Base-by-base conservation (phyloP, 2,329 filamentous ascomycete genomes). In the Claviceps quebecensis region DNA sequence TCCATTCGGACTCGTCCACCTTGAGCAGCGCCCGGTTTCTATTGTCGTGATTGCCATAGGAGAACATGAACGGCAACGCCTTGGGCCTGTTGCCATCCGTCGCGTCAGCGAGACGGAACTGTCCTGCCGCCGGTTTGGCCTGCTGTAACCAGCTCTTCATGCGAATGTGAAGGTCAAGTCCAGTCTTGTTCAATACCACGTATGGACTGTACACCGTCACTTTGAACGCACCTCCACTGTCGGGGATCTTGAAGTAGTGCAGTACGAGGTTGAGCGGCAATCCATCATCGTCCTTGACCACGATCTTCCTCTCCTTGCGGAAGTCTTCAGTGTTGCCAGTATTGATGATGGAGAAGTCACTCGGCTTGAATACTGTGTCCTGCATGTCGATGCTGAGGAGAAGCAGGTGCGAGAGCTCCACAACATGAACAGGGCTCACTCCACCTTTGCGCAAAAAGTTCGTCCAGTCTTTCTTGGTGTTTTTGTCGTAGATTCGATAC, bases 401-500 rank as follows among this genome's bases (percentile, higher is more conserved):
- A 3, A 98, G 75, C 8, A 98, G 74, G 67, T 97, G 94, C 0
- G 91, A 96, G 19, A 98, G 74, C 67, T 98, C 91, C 17, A 97
- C 91, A 9, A 97, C 90, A 64, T 98, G 93, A 0, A 98, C 90
- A 0, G 94, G 94, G 64, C 93, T 98, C 52, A 97, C 84, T 14
- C 94, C 94, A 26, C 94, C 93, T 67, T 96, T 97, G 52, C 93
- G 82, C 46, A 98, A 72, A 70, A 98, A 98, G 65, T 98, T 98
- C 4, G 88, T 94, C 93, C 93, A 98, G 65, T 98, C 93, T 65
- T 94, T 95, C 73, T 91, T 94, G 0, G 90, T 96, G 65, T 95
- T 94, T 71, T 94, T 96, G 72, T 98, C 93, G 63, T 97, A 98
- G 51, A 98, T 97, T 51, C 91, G 83, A 66, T 98, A 98, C 68